phyloP scores from a whole-genome alignment of 176 grass and related monocot genomes.

The Alloteropsis semialata region DNA sequence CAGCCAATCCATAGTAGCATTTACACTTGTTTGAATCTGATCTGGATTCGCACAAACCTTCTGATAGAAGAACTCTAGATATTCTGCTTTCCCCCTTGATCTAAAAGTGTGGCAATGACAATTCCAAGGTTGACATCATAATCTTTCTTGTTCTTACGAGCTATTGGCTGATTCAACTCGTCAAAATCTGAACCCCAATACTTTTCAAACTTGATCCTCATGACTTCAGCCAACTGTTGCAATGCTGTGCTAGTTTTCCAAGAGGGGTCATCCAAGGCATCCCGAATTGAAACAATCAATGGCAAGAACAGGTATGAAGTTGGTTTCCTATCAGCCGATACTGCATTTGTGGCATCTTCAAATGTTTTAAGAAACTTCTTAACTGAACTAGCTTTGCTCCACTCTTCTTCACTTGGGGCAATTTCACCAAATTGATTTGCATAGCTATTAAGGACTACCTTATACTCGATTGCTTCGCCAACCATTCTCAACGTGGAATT shows the following conservation, averaged over 20 bases:
- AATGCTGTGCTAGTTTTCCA: neutral
- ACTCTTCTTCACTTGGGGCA: neutral
- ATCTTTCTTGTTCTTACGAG: too few relatives aligned
- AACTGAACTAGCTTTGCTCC: neutral
- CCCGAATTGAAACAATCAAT: neutral
- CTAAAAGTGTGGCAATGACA: too few relatives aligned
- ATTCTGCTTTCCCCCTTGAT: too few relatives aligned
- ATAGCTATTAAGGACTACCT: neutral
- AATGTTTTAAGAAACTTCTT: neutral
- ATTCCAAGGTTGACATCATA: neutral
- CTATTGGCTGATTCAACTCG: too few relatives aligned
- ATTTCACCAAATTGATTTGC: neutral
- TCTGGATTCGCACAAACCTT: too few relatives aligned
- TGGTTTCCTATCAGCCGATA: neutral
- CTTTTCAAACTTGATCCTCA: too few relatives aligned
- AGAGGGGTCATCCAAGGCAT: neutral
- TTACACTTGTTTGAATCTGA: too few relatives aligned
- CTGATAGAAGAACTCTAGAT: too few relatives aligned
- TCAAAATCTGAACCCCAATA: too few relatives aligned
- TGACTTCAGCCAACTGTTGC: neutral
- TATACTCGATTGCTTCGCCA: neutral
- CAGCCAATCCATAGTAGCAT: too few relatives aligned
- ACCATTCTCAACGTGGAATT: too few relatives aligned
- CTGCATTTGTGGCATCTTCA: neutral
- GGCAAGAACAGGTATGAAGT: neutral